A percentile compares a stretch with the other conserved stretches of the same genome.
Conservation (phyloP, 176 grass and related monocot species). For the Eleusine indica region DNA sequence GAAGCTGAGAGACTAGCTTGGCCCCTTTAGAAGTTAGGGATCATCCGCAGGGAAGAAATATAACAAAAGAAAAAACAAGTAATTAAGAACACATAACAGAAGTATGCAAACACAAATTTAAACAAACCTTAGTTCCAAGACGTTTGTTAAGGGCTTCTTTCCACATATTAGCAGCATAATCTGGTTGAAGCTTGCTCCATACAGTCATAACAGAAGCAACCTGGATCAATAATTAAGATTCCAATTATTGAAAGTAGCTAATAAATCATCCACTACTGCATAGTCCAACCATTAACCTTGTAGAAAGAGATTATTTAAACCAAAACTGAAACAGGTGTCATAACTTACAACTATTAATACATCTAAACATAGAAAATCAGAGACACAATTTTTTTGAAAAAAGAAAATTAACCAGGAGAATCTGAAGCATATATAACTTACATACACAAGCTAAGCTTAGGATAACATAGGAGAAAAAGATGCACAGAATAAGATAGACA, state of each 20-base stretch:
- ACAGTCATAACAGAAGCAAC: conserved; percentile 98
- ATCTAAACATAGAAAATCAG: conserved; percentile 1
- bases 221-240: conserved; percentile 51
- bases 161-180: conserved; percentile 87
- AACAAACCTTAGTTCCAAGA: conserved; percentile 86
- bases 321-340: neutral
- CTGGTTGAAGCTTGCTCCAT: conserved; percentile 93
- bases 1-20: neutral
- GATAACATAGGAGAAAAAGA: conserved; percentile 8
- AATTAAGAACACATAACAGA: neutral
- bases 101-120: neutral
- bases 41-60: conserved; percentile 4
- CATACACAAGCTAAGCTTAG: neutral
- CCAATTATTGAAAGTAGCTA: conserved; percentile 28
- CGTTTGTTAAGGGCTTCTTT: conserved; percentile 96
- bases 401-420: neutral
- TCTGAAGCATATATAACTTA: neutral
- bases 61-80: neutral
- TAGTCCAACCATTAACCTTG: neutral
- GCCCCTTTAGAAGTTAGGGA: conserved; percentile 5
- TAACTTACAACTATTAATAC: neutral
- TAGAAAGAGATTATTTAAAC: neutral
- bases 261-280: neutral
- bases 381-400: neutral
- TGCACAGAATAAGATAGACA: neutral